A percentile compares a stretch with the other conserved stretches of the same genome.
Evolutionary conservation across 768 basidiomycete species (phyloP).

Genomic region (Xerocomellus amylosporus): DNA sequence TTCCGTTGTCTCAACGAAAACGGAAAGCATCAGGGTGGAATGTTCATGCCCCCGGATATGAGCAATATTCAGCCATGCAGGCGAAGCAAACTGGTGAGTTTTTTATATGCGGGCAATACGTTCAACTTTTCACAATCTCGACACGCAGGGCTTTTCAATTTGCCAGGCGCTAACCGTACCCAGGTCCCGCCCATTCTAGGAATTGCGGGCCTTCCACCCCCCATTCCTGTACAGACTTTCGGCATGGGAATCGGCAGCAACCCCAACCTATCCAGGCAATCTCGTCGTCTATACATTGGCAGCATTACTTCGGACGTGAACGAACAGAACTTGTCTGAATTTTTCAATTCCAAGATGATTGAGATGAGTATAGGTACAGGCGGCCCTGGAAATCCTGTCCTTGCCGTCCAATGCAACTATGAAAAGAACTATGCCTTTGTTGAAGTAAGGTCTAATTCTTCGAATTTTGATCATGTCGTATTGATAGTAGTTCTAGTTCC

Average conservation of each 20-base stretch:
- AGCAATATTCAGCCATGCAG: constrained; percentile 91
- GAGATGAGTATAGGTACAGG: constrained; percentile 88
- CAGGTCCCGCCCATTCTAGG: constrained; percentile 81
- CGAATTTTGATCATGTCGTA: not conserved
- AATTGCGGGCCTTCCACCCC: constrained; percentile 78
- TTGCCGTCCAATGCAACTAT: constrained; percentile 94
- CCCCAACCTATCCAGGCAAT: constrained; percentile 89
- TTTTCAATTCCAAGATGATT: constrained; percentile 95
- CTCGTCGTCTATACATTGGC: constrained; percentile 93
- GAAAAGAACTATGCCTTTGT: constrained; percentile 99
- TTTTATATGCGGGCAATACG: not conserved
- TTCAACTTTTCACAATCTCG: constrained; percentile 10
- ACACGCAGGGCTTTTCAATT: constrained; percentile 82
- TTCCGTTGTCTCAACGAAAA: constrained; percentile 81
- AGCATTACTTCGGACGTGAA: constrained; percentile 94
- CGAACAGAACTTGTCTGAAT: constrained; percentile 86
- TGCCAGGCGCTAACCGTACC: constrained; percentile 91
- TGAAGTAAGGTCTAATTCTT: constrained; percentile 58
- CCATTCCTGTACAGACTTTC: constrained; percentile 79
- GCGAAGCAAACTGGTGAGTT: constrained; percentile 93
- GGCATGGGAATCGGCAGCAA: constrained; percentile 85
- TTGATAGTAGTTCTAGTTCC: constrained; percentile 64
- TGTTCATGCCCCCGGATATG: constrained; percentile 92
- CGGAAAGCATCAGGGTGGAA: constrained; percentile 95
- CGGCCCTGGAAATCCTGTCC: constrained; percentile 83